phyloP scores from a whole-genome alignment of 176 grass and related monocot genomes.

The Tuctoria greenei region DNA sequence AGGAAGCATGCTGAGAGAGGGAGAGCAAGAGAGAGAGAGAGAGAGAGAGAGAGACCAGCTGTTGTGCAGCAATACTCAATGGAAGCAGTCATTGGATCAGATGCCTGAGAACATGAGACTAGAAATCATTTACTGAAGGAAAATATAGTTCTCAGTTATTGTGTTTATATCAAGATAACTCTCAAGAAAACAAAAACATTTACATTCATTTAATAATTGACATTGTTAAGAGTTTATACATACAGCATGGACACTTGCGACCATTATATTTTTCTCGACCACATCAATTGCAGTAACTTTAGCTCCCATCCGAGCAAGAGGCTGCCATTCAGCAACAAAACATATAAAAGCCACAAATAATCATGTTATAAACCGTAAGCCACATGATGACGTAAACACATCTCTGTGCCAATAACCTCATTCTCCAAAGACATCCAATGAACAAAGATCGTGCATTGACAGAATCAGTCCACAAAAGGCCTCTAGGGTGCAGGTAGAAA shows the following conservation, averaged over 20 bases:
- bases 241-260: slow-evolving; percentile 88
- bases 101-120: slow-evolving; percentile 52
- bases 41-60: slow-evolving; percentile 54
- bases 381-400: not conserved
- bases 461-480: not conserved
- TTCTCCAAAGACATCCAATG: not conserved
- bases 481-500: not conserved
- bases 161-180: not conserved
- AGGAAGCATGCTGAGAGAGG: not conserved
- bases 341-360: not conserved
- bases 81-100: slow-evolving; percentile 80
- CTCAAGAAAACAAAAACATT: slow-evolving; percentile 1
- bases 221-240: slow-evolving; percentile 27
- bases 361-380: not conserved
- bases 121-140: not conserved
- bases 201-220: slow-evolving; percentile 14
- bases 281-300: slow-evolving; percentile 91
- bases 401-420: too few relatives aligned
- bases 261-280: slow-evolving; percentile 89
- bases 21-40: not conserved
- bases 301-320: slow-evolving; percentile 90
- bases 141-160: not conserved
- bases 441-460: slow-evolving; percentile 5
- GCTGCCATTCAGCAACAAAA: slow-evolving; percentile 52
- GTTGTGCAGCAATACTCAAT: slow-evolving; percentile 89